Percentiles rank a stretch among this genome's conserved stretches.
phyloP scores from a whole-genome alignment of 352 stramenopile genomes.

The Phytophthora citrophthora region DNA sequence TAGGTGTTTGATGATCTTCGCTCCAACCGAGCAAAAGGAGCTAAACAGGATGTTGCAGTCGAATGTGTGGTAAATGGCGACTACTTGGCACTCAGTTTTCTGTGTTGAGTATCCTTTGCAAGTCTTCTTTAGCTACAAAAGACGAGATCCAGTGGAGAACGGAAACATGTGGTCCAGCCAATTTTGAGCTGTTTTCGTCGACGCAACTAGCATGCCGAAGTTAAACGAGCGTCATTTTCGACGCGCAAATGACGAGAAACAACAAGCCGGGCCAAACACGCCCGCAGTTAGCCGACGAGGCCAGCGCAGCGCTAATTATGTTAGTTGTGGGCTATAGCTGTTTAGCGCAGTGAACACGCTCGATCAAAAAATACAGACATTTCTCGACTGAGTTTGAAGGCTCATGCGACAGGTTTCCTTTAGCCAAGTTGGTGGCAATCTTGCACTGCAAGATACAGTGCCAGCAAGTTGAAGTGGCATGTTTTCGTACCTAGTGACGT shows the following conservation, averaged over 20 bases:
- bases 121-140: neutral
- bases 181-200: slow-evolving; percentile 1
- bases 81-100: slow-evolving; percentile 10
- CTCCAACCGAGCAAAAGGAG: neutral
- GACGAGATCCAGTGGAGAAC: slow-evolving; percentile 22
- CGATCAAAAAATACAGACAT: neutral
- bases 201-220: neutral
- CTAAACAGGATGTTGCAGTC: neutral
- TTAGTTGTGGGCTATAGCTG: too few species aligned
- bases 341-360: neutral
- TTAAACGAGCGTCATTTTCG: slow-evolving; percentile 8
- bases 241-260: slow-evolving; percentile 2
- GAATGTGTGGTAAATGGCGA: neutral
- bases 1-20: slow-evolving; percentile 12
- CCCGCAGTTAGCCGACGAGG: slow-evolving; percentile 10
- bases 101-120: slow-evolving; percentile 16
- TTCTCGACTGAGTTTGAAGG: neutral
- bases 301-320: slow-evolving; percentile 5
- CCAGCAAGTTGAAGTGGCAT: slow-evolving; percentile 32
- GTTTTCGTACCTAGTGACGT: slow-evolving; percentile 17
- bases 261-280: slow-evolving; percentile 1
- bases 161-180: slow-evolving; percentile 15
- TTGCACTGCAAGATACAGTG: too few species aligned
- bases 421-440: neutral
- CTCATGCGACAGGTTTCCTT: slow-evolving; percentile 32